Base-by-base conservation (phyloP, 2,329 filamentous ascomycete genomes). In the Lecanosticta acicola region DNA sequence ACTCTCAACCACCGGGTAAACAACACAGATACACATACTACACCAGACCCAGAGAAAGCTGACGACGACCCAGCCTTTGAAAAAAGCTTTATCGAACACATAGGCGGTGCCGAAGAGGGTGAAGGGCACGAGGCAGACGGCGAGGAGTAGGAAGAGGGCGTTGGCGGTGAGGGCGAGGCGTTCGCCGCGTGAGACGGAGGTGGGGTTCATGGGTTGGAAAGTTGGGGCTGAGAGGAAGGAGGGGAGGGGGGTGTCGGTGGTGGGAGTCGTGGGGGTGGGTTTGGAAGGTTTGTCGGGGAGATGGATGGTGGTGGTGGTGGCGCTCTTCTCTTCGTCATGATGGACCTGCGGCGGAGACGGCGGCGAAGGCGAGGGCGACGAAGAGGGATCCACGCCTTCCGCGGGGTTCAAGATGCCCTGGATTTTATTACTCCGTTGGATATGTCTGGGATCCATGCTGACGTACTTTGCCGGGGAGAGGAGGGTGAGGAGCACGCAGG, bases 1-100 rank as follows among this genome's bases (percentile, higher is more conserved):
- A 18, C 68, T 69, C 60, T 72, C 69, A 57, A 66, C 68, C 2
- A 71, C 59, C 1, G 70, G 70, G 50, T 71, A 57, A 3, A 70
- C 56, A 16, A 66, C 66, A 46, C 64, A 68, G 16, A 72, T 67
- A 1, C 59, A 62, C 48, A 65, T 66, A 14, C 59, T 63, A 5
- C 52, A 55, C 60, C 71, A 72, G 2, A 71, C 66, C 69, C 68
- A 72, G 10, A 67, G 57, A 41, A 71, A 70, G 32, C 62, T 64
- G 13, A 71, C 55, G 0, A 71, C 62, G 4, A 39, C 64, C 66
- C 68, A 70, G 0, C 59, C 68, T 0, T 62, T 66, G 47, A 71
- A 72, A 54, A 71, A 70, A 0, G 60, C 55, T 20, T 64, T 59
- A 20, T 59, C 66, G 49, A 68, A 71, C 17, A 71, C 59, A 45